Evolutionary conservation across 2,329 filamentous ascomycete genomes (phyloP).

Genomic region (Colletotrichum cereale): DNA sequence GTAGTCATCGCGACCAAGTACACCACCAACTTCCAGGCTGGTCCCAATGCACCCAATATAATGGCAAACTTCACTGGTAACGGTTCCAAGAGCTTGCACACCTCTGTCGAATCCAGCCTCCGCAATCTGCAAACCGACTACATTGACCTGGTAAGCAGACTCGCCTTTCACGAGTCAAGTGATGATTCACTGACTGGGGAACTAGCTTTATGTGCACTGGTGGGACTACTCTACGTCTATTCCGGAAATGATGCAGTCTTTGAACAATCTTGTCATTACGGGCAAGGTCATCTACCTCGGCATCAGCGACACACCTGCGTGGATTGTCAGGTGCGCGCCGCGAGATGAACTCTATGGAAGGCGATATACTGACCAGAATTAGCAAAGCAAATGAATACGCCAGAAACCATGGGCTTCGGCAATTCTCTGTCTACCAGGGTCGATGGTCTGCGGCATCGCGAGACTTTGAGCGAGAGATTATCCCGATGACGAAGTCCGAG

Average conservation of each 20-base stretch:
- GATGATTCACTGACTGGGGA: constrained; percentile 6
- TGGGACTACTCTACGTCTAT: constrained; percentile 77
- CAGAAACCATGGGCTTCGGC: constrained; percentile 75
- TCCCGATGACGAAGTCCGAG: constrained; percentile 73
- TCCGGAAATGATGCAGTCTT: constrained; percentile 75
- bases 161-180: constrained; percentile 11
- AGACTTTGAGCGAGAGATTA: constrained; percentile 78
- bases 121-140: constrained; percentile 75
- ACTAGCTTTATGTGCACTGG: constrained; percentile 71
- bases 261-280: constrained; percentile 69
- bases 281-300: constrained; percentile 77
- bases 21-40: constrained; percentile 68
- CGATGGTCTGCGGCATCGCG: constrained; percentile 72
- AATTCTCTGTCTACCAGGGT: constrained; percentile 78
- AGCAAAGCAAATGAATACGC: constrained; percentile 77
- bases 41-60: constrained; percentile 56
- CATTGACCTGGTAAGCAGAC: constrained; percentile 68
- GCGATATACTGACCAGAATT: neutral
- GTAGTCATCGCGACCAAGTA: constrained; percentile 78
- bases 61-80: constrained; percentile 70
- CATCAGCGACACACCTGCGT: constrained; percentile 77
- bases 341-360: neutral
- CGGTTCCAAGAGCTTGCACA: constrained; percentile 70
- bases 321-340: constrained; percentile 65
- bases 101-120: constrained; percentile 68